Percentiles rank a stretch among this genome's conserved stretches.
Conservation (phyloP, 2,329 filamentous ascomycete species). For the Thyridium curvatum region DNA sequence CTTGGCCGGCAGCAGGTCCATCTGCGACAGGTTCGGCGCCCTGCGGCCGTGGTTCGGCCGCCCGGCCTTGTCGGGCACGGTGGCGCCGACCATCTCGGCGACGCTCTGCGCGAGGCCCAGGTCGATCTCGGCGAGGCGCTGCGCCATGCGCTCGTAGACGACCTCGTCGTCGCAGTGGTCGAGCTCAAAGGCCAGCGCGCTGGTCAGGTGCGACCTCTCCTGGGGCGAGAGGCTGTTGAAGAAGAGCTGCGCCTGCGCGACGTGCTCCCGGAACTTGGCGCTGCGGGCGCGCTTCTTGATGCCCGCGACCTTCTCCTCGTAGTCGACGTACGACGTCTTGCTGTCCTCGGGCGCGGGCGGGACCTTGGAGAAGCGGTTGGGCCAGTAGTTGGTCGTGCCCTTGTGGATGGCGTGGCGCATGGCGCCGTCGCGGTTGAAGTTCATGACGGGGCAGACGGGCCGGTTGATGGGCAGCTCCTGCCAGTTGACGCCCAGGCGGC, state of each 20-base stretch:
- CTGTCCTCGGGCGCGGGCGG: conserved; percentile 60
- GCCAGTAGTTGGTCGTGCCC: conserved; percentile 74
- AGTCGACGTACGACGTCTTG: conserved; percentile 55
- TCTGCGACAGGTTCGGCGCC: conserved; percentile 61
- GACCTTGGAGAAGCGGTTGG: conserved; percentile 59
- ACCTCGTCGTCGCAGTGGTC: conserved; percentile 76
- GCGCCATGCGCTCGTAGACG: conserved; percentile 65
- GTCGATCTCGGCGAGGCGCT: conserved; percentile 67
- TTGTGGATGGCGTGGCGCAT: conserved; percentile 68
- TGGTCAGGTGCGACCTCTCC: conserved; percentile 58
- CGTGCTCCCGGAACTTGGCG: conserved; percentile 72
- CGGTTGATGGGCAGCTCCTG: conserved; percentile 72
- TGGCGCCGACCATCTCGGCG: conserved; percentile 62
- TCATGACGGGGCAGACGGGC: conserved; percentile 69
- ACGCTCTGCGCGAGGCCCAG: conserved; percentile 62
- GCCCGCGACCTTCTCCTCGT: conserved; percentile 57
- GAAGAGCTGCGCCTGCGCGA: conserved; percentile 74
- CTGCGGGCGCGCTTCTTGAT: conserved; percentile 65
- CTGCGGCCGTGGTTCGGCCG: conserved; percentile 60
- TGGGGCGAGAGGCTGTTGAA: conserved; percentile 67
- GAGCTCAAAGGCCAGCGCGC: conserved; percentile 63
- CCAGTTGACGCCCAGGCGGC: conserved; percentile 67
- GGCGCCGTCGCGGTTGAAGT: conserved; percentile 69
- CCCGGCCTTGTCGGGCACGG: conserved; percentile 44
- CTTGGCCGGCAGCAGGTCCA: conserved; percentile 56